Conservation (phyloP, 192 early-diverging fungal genomes). For the Rhizophagus clarus region DNA sequence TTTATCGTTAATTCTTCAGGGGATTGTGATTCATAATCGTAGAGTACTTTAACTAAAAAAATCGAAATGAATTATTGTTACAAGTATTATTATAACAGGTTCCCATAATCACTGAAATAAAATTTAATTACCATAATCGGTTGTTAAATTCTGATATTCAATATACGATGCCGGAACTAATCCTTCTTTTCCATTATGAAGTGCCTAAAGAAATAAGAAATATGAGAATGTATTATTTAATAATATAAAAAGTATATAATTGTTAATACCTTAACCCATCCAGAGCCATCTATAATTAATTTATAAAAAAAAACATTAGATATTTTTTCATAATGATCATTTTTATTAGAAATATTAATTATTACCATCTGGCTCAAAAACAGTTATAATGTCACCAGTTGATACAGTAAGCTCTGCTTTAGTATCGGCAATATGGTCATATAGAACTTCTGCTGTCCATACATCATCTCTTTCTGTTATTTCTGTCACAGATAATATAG, state of each 20-base stretch:
- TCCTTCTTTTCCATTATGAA: constrained; percentile 35
- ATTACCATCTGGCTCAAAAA: constrained; percentile 58
- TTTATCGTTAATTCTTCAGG: constrained; percentile 52
- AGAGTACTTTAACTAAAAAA: constrained; percentile 47
- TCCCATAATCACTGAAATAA: background rate
- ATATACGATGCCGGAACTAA: constrained; percentile 59
- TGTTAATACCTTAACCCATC: constrained; percentile 57
- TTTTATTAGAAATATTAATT: background rate
- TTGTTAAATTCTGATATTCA: constrained; percentile 19
- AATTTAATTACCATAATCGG: constrained; percentile 16
- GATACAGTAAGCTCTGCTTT: constrained; percentile 59
- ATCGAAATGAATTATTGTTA: background rate
- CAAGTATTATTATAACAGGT: background rate
- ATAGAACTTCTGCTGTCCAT: constrained; percentile 51
- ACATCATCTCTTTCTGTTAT: background rate
- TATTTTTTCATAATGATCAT: background rate
- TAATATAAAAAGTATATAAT: background rate
- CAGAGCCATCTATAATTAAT: constrained; percentile 52
- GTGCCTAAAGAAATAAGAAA: constrained; percentile 13
- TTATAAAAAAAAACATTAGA: background rate
- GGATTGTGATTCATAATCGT: constrained; percentile 57
- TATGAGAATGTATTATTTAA: background rate
- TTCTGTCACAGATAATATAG: constrained; percentile 18
- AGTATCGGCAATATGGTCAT: constrained; percentile 58
- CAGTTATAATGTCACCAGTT: constrained; percentile 55